Percentiles rank a stretch among this genome's conserved stretches.
These are phyloP conservation scores for Pigoraptor vietnamica DNA, from an alignment of 78 protist genomes.

Conservation along the genomic window DNA sequence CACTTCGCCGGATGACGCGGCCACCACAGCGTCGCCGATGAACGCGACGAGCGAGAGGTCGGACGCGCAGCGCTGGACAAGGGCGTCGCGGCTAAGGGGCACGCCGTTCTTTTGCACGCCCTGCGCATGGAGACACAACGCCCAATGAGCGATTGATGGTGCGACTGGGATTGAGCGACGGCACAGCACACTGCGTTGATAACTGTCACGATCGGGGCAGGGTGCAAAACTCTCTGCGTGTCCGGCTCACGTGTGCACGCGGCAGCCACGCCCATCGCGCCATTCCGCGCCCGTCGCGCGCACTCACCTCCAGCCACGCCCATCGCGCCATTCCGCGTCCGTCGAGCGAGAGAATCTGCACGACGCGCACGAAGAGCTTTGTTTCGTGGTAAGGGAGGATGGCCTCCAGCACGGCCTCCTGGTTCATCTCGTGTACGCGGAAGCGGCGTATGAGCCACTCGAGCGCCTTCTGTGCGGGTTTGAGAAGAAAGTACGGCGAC, in stretches of 20 bases:
- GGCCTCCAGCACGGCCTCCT: slow-evolving; percentile 22
- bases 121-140: background rate
- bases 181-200: no score
- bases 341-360: slow-evolving; percentile 29
- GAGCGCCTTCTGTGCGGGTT: slow-evolving; percentile 51
- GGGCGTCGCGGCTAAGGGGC: background rate
- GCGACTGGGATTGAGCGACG: no score
- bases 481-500: slow-evolving; percentile 38
- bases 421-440: slow-evolving; percentile 48
- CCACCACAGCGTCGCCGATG: background rate
- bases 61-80: background rate
- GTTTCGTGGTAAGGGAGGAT: slow-evolving; percentile 64
- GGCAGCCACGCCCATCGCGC: background rate
- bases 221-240: no score
- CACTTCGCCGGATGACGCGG: background rate
- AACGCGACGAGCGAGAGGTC: background rate
- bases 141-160: no score
- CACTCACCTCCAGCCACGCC: background rate
- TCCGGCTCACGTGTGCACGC: no score
- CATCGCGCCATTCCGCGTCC: background rate
- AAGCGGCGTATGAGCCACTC: slow-evolving; percentile 65
- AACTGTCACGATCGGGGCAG: no score
- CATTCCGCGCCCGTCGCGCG: background rate
- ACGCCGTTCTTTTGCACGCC: background rate
- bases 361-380: slow-evolving; percentile 42